Conservation (phyloP, 371 early-diverging fungal species). For the Mucor piriformis region DNA sequence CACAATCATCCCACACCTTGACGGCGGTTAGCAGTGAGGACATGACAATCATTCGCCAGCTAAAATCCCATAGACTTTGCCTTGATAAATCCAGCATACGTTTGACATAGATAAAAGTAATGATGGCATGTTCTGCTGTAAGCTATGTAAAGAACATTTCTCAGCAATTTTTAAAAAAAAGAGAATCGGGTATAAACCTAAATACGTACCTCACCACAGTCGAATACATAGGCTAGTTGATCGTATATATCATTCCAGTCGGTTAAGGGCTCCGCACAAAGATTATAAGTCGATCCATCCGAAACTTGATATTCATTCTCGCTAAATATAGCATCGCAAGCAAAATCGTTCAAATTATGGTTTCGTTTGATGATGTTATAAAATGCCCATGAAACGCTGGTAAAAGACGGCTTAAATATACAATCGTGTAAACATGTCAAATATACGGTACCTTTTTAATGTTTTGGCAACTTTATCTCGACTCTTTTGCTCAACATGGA, state of each 20-base stretch:
- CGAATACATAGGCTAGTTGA: slow-evolving; percentile 52
- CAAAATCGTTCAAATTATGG: slow-evolving; percentile 32
- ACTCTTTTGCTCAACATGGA: slow-evolving; percentile 29
- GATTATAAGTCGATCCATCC: slow-evolving; percentile 5
- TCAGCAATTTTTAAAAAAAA: not conserved
- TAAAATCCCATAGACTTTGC: slow-evolving; percentile 65
- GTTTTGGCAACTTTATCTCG: slow-evolving; percentile 28
- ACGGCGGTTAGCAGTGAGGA: slow-evolving; percentile 72
- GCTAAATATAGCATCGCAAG: slow-evolving; percentile 30
- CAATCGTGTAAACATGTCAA: too few species aligned
- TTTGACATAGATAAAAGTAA: slow-evolving; percentile 73
- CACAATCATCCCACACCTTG: slow-evolving; percentile 90
- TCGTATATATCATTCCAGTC: slow-evolving; percentile 43
- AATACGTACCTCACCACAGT: slow-evolving; percentile 52
- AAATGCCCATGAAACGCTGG: slow-evolving; percentile 32
- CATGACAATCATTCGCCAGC: slow-evolving; percentile 76
- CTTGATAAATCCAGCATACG: slow-evolving; percentile 68
- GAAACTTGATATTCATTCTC: slow-evolving; percentile 19
- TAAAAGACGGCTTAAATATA: too few species aligned
- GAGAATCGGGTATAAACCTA: not conserved
- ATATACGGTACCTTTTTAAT: slow-evolving; percentile 43
- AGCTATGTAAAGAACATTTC: slow-evolving; percentile 35
- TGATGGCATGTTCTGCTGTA: slow-evolving; percentile 72
- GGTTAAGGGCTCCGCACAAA: slow-evolving; percentile 29
- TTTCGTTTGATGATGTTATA: slow-evolving; percentile 38